Evolutionary conservation across 2,329 filamentous ascomycete genomes (phyloP), one percentile per base, ranked within the genome.

Genomic region (Aureobasidium zeae): DNA sequence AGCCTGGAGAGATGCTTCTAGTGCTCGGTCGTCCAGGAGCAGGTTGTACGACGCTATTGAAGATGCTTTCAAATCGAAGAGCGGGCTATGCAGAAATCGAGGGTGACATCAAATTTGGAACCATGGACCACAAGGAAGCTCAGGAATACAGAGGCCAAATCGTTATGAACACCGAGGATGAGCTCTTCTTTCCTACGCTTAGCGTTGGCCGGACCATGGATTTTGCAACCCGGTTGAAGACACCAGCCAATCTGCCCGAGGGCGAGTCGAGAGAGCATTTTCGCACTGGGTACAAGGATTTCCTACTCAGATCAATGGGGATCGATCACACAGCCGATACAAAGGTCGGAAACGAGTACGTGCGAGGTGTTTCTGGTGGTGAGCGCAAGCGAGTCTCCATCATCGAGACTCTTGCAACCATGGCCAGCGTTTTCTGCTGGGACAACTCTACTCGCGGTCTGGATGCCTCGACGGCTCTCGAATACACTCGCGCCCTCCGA

Each of bases 351-450:
- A 74, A 83, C 47, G 77, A 77, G 26, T 81, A 71, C 47, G 67
- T 82, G 1, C 71, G 79, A 3, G 79, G 81, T 52, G 76, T 84
- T 0, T 79, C 74, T 12, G 80, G 79, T 20, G 80, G 81, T 21
- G 79, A 84, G 57, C 63, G 79, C 5, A 83, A 83, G 60, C 72
- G 80, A 51, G 78, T 83, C 0, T 81, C 76, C 1, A 81, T 85
- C 39, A 73, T 79, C 3, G 81, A 85, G 53, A 73, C 70, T 9
- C 57, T 83, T 46, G 71, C 76, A 0, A 73, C 73, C 0, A 65
- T 70, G 6, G 76, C 69, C 2, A 71, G 72, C 0, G 69, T 85
- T 1, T 74, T 71, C 37, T 81, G 74, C 57, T 82, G 77, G 78
- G 79, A 83, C 48, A 82, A 83, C 56, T 73, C 69, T 7, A 83